A percentile compares a stretch with the other conserved stretches of the same genome.
Conservation (phyloP, 2,329 filamentous ascomycete species). For the Colletotrichum salicis region DNA sequence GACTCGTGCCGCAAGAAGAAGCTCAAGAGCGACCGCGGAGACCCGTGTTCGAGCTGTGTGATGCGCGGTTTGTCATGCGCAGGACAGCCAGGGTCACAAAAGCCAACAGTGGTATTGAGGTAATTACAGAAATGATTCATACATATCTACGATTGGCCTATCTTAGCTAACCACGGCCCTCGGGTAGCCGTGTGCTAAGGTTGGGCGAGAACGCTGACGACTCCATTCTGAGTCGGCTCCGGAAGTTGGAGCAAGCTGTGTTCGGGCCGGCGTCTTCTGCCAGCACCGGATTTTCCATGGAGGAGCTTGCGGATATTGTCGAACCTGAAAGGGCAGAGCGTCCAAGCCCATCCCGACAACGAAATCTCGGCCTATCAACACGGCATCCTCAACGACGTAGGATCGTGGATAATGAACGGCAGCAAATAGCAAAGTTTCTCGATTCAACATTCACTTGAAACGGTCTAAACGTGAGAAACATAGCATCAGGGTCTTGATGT, state of each 20-base stretch:
- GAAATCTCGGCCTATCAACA: background rate
- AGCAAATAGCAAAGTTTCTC: slow-evolving; percentile 23
- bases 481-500: background rate
- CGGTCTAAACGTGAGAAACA: background rate
- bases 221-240: slow-evolving; percentile 40
- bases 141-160: background rate
- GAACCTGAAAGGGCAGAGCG: background rate
- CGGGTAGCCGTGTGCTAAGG: background rate
- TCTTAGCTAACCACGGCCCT: background rate
- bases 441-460: slow-evolving; percentile 25
- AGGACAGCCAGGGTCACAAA: slow-evolving; percentile 23
- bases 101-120: background rate
- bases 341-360: background rate
- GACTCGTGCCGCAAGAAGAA: slow-evolving; percentile 46
- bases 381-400: background rate
- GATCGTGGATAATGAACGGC: background rate
- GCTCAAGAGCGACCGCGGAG: slow-evolving; percentile 45
- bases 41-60: slow-evolving; percentile 44
- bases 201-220: slow-evolving; percentile 2
- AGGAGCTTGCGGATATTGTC: background rate
- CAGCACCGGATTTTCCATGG: slow-evolving; percentile 10
- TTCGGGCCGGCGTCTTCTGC: slow-evolving; percentile 29
- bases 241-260: slow-evolving; percentile 42
- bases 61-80: slow-evolving; percentile 41
- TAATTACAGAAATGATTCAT: background rate